Evolutionary conservation across 257 asterid species (phyloP), one percentile per base, ranked within the genome.

Genomic region (Jasminum sambac): DNA sequence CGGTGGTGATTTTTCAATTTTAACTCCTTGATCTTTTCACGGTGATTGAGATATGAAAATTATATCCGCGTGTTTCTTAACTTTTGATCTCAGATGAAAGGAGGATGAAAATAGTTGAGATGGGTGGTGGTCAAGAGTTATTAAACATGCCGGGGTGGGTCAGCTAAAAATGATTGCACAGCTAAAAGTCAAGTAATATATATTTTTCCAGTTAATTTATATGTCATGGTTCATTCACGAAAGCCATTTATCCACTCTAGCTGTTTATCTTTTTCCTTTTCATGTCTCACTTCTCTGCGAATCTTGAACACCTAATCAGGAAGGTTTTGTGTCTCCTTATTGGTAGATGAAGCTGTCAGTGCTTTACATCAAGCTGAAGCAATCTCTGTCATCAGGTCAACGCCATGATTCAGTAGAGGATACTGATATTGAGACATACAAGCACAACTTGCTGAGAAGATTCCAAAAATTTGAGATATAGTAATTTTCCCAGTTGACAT

Each of bases 71-170:
- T 19, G 23, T 50, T 65, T 61, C 12, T 14, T 34, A 14, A 25
- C 44, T 44, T 74, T 75, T 21, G 66, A 72, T 71, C 59, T 44
- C 84, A 94, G 96, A 95, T 66, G 80, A 86, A 72, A 84, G 82
- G 72, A 88, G 98, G 83, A 88, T 88, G 96, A 88, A 82, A 84
- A 91, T 95, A 75, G 96, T 91, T 77, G 98, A 90, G 78, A 52
- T 90, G 83, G 98, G 99, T 62, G 99, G 97, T 50, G 91, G 83
- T 60, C 76, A 83, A 82, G 86, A 73, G 82, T 97, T 92, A 68
- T 78, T 90, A 42, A 85, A 82, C 73, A 88, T 91, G 98, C 77
- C 91, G 77, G 81, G 78, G n/a, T n/a, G n/a, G n/a, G 40, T 78
- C 84, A 69, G 99, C 98, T 61, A 95, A 82, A 78, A 98, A 95